phyloP scores from a whole-genome alignment of 768 basidiomycete genomes.

The Pholiota microspora region DNA sequence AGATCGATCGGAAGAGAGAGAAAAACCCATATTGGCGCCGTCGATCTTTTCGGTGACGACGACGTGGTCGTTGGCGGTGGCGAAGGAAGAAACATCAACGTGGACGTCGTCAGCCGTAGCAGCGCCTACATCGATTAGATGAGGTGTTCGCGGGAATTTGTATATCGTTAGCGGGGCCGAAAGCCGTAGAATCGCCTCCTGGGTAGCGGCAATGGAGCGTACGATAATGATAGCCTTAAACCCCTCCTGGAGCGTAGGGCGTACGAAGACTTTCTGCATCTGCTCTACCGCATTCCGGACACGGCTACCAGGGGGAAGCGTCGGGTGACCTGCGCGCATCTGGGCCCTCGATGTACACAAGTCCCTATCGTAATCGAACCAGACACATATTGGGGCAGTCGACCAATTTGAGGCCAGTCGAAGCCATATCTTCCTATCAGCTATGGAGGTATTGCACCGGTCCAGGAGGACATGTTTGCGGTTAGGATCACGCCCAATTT shows the following conservation, averaged over 20 bases:
- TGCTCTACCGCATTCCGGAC: constrained; percentile 56
- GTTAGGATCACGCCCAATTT: constrained; percentile 38
- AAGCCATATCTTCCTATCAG: constrained; percentile 51
- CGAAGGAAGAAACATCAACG: constrained; percentile 20
- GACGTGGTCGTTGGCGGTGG: constrained; percentile 26
- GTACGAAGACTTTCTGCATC: constrained; percentile 44
- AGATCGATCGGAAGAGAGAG: constrained; percentile 44
- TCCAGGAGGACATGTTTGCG: constrained; percentile 49
- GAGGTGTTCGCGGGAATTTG: constrained; percentile 64
- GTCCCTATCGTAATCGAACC: constrained; percentile 50
- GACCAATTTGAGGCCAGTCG: constrained; percentile 48
- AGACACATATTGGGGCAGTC: constrained; percentile 43
- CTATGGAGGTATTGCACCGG: constrained; percentile 49
- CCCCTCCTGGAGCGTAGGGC: constrained; percentile 48
- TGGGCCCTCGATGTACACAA: constrained; percentile 57
- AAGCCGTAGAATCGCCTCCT: constrained; percentile 42
- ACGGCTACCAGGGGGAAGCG: constrained; percentile 51
- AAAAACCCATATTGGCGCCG: constrained; percentile 68
- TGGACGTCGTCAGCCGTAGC: constrained; percentile 55
- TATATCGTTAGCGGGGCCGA: constrained; percentile 40
- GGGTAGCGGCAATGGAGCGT: constrained; percentile 48
- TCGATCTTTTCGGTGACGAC: constrained; percentile 65
- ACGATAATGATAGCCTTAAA: constrained; percentile 49
- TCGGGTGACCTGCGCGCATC: constrained; percentile 55
- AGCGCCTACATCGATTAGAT: constrained; percentile 57